Evolutionary conservation across 73 alveolate species (phyloP), one percentile per base, ranked within the genome.

Genomic region (Symbiodinium pilosum): DNA sequence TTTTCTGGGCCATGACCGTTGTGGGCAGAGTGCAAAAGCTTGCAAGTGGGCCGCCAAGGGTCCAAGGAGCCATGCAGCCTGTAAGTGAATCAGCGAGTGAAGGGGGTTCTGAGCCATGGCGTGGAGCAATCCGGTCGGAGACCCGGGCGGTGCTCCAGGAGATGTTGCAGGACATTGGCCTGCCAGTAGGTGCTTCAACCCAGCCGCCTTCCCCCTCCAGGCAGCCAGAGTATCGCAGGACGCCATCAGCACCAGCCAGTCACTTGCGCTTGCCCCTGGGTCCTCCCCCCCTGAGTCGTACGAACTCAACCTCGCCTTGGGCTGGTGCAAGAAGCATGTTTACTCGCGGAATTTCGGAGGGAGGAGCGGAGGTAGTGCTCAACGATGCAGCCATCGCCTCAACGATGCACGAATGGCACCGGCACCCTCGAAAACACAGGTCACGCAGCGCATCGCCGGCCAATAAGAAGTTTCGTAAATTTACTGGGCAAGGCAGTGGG

Each of bases 331-430:
- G 38, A 32, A 64, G 39, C 6, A 38, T n/a, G 24, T 64, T 64
- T 38, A 64, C 81, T 3, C 32, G 81, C 12, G 81, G 81, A 4
- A 64, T 64, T 38, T 64, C 81, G 38, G 81, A 64, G 30, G 81
- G 81, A 24, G 81, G 81, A 28, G 81, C 81, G 3, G 81, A 64
- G 30, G 81, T 64, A 18, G 30, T 64, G 81, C 81, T 64, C 38
- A 64, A 64, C 14, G 81, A 64, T 9, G 81, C 81, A 28, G 81
- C 81, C 81, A 64, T 64, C 38, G 81, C 81, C 2, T 34, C 24
- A n/a, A 75, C 47, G 54, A 8, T 71, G 54, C 81, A 41, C 39
- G 77, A 68, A 56, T 91, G 97, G 97, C 87, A 91, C 36, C 97
- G 97, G 26, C 97, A 91, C 36, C 97, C 97, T 20, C 89, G 97